phyloP scores from a whole-genome alignment of 2,329 filamentous ascomycete species.

The Salinomyces thailandicus region DNA sequence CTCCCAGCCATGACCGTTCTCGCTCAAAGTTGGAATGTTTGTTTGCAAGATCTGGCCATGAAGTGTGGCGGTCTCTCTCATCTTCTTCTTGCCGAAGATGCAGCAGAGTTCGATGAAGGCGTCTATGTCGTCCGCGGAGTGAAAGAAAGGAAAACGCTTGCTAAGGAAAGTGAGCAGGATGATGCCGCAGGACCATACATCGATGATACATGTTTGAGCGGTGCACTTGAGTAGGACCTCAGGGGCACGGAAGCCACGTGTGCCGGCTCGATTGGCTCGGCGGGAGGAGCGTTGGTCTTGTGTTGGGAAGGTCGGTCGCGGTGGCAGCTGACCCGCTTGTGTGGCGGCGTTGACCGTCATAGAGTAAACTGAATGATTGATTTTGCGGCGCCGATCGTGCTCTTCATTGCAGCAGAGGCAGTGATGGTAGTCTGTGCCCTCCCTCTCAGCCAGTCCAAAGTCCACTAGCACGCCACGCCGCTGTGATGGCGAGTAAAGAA shows the following conservation, averaged over 20 bases:
- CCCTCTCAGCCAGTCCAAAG: conserved; percentile 82
- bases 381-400: conserved; percentile 49
- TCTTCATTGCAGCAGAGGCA: conserved; percentile 68
- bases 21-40: conserved; percentile 80
- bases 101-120: conserved; percentile 95
- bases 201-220: conserved; percentile 80
- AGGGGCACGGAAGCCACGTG: conserved; percentile 87
- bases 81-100: conserved; percentile 76
- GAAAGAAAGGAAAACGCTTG: conserved; percentile 93
- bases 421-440: conserved; percentile 61
- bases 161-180: conserved; percentile 91
- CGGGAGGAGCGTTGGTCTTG: conserved; percentile 78
- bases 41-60: conserved; percentile 91
- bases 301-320: conserved; percentile 64
- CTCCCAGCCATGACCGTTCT: conserved; percentile 75
- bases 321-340: conserved; percentile 19
- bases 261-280: conserved; percentile 88
- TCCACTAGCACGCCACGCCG: conserved; percentile 90
- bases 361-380: conserved; percentile 48
- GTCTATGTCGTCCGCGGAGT: conserved; percentile 95
- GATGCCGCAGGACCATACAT: conserved; percentile 96
- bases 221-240: conserved; percentile 97
- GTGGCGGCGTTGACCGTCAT: conserved; percentile 35
- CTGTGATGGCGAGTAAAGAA: conserved; percentile 75
- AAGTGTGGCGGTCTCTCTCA: conserved; percentile 70